phyloP scores from a whole-genome alignment of 2,329 filamentous ascomycete genomes.

The Coniochaeta sp. region DNA sequence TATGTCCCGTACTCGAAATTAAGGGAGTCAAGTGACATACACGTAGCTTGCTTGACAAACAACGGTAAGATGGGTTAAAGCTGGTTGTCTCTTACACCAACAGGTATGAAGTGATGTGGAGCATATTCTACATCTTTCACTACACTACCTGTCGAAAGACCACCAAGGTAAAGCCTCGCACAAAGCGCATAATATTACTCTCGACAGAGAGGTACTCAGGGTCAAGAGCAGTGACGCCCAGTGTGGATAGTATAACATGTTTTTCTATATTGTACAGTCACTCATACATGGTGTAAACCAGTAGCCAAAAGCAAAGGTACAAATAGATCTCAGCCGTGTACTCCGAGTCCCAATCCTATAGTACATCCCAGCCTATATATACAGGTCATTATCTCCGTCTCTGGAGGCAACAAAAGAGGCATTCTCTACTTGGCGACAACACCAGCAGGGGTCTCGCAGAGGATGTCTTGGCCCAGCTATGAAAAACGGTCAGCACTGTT shows the following conservation, averaged over 20 bases:
- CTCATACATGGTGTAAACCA: neutral
- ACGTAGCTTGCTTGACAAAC: too few relatives aligned
- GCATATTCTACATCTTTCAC: too few relatives aligned
- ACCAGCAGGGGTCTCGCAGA: conserved; percentile 23
- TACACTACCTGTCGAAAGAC: too few relatives aligned
- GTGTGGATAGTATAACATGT: neutral
- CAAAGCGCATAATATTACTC: too few relatives aligned
- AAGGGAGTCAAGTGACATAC: too few relatives aligned
- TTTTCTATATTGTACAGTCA: neutral
- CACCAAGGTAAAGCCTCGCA: too few relatives aligned
- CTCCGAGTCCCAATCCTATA: neutral
- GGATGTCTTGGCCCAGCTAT: conserved; percentile 22
- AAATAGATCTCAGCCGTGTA: neutral
- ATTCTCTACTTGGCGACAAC: conserved; percentile 7
- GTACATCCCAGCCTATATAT: neutral
- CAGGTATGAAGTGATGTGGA: too few relatives aligned
- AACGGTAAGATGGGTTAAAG: too few relatives aligned
- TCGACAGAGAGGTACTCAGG: too few relatives aligned
- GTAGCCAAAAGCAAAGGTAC: neutral
- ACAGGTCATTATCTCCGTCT: neutral
- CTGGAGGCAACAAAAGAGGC: neutral
- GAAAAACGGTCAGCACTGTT: neutral
- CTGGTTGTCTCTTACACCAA: too few relatives aligned
- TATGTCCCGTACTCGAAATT: too few relatives aligned
- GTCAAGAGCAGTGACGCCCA: neutral